Percentiles rank a stretch among this genome's conserved stretches.
Conservation (phyloP, 2,329 filamentous ascomycete species). For the Chrysosphaeria jannelii region DNA sequence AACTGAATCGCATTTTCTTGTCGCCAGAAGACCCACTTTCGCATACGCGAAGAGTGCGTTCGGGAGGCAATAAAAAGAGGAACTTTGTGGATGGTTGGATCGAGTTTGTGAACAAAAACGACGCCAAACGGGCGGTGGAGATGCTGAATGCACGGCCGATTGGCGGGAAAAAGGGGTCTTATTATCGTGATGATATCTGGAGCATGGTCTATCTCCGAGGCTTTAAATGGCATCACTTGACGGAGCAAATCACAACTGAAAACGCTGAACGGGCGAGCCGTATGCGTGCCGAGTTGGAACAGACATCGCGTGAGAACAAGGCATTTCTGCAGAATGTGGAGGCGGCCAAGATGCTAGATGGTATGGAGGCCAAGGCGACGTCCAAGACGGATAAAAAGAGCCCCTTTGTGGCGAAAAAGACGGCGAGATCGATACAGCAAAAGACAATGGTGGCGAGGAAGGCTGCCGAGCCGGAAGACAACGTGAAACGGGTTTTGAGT, state of each 20-base stretch:
- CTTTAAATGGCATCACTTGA: conserved; percentile 52
- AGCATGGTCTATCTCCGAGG: conserved; percentile 54
- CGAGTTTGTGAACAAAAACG: conserved; percentile 45
- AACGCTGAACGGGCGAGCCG: conserved; percentile 50
- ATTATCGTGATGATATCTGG: conserved; percentile 71
- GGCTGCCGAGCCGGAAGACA: conserved; percentile 18
- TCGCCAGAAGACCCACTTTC: conserved; percentile 41
- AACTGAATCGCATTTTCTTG: conserved; percentile 49
- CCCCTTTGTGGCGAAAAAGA: conserved; percentile 4
- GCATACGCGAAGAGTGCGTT: conserved; percentile 33
- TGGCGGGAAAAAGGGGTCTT: conserved; percentile 56
- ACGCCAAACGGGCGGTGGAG: conserved; percentile 49
- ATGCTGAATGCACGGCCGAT: conserved; percentile 50
- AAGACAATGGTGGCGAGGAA: conserved; percentile 23
- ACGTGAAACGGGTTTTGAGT: conserved; percentile 27
- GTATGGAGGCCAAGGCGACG: conserved; percentile 32
- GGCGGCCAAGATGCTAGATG: conserved; percentile 47
- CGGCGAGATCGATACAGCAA: conserved; percentile 31
- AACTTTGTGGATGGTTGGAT: conserved; percentile 69
- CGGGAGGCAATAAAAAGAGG: conserved; percentile 58
- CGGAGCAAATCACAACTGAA: conserved; percentile 53
- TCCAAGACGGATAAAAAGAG: conserved; percentile 11
- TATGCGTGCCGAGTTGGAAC: conserved; percentile 48
- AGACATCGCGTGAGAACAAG: conserved; percentile 52
- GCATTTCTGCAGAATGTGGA: conserved; percentile 55